Base-by-base conservation (phyloP, 164 flowering plant genomes). In the Protea cynaroides region DNA sequence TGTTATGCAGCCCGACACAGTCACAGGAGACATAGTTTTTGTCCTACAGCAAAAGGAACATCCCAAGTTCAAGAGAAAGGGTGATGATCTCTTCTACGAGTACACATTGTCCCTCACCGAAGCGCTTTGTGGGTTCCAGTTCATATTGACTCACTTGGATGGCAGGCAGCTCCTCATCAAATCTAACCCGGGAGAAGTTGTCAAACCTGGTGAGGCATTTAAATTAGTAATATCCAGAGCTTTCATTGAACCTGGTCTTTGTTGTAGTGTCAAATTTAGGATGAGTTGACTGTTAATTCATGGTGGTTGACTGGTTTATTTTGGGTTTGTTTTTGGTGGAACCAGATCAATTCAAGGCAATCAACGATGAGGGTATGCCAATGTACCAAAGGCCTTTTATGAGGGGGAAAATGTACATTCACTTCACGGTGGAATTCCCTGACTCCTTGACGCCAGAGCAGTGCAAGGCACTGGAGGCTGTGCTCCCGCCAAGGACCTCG, bases 311-410 rank as follows among this genome's bases (percentile, higher is more conserved):
- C 46, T 40, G 10, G 34, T 29, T 9, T 40, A 40, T 29, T 40
- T 40, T 40, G 46, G 10, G 14, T 4, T 40, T 14, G 52, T 18
- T 49, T 0, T 15, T 49, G 52, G 7, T 49, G 52, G 7, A 49
- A 15, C 7, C 52, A 49, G 52, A 49, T 49, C 52, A 49, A 49
- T 49, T 12, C 52, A 49, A 49, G 52, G 52, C 52, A 15, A 49
- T 49, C 52, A 49, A 49, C 17, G 52, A 49, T 49, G 52, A 49
- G 17, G 52, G 52, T 18, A 49, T 49, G 52, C 52, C 52, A 49
- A 49, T 49, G 17, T 49, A 49, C 52, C 52, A 49, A 19, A 49
- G 19, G 52, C n/a, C n/a, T 4, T 49, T 49, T 18, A 49, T 49
- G 52, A 49, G 18, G 52, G 52, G 52, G 52, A 49, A 49, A 18